These are phyloP conservation scores for Thielaviopsis populi DNA, from an alignment of 2,329 filamentous ascomycete genomes.

Conservation along the genomic window DNA sequence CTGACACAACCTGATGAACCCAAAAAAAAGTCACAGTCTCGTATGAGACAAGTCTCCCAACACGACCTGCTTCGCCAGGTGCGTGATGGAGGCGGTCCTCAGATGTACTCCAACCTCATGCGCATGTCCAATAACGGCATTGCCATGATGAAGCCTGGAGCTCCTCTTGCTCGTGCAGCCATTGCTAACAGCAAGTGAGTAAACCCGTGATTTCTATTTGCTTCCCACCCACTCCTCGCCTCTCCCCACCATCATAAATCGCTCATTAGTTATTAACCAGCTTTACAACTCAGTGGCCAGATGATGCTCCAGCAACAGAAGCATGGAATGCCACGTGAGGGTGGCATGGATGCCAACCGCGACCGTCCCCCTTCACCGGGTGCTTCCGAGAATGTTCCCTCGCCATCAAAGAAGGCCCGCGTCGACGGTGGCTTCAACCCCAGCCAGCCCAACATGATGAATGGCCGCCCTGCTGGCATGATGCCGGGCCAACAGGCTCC, in stretches of 20 bases:
- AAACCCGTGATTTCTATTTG: not conserved
- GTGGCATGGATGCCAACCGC: constrained; percentile 71
- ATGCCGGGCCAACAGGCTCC: constrained; percentile 59
- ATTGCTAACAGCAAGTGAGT: constrained; percentile 53
- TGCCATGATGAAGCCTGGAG: constrained; percentile 42
- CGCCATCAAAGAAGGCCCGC: constrained; percentile 78
- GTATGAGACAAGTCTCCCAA: constrained; percentile 59
- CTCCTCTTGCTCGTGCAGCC: constrained; percentile 54
- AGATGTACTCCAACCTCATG: constrained; percentile 49
- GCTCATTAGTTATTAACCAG: not conserved
- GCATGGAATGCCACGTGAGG: constrained; percentile 74
- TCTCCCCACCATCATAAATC: not conserved
- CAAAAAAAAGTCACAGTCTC: constrained; percentile 43
- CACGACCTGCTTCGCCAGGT: constrained; percentile 63
- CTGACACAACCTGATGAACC: not conserved
- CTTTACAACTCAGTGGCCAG: constrained; percentile 6
- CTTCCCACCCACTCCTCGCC: too few relatives aligned
- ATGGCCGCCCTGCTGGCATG: constrained; percentile 53
- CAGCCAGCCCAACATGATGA: constrained; percentile 53
- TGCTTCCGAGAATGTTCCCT: constrained; percentile 74
- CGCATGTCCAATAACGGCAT: constrained; percentile 49
- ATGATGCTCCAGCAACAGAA: constrained; percentile 31
- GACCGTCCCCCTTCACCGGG: constrained; percentile 69
- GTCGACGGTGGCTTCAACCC: constrained; percentile 59
- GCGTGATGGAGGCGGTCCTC: constrained; percentile 42